These are phyloP conservation scores for Peronospora tabacina DNA, from an alignment of 352 stramenopile species.

Conservation along the genomic window DNA sequence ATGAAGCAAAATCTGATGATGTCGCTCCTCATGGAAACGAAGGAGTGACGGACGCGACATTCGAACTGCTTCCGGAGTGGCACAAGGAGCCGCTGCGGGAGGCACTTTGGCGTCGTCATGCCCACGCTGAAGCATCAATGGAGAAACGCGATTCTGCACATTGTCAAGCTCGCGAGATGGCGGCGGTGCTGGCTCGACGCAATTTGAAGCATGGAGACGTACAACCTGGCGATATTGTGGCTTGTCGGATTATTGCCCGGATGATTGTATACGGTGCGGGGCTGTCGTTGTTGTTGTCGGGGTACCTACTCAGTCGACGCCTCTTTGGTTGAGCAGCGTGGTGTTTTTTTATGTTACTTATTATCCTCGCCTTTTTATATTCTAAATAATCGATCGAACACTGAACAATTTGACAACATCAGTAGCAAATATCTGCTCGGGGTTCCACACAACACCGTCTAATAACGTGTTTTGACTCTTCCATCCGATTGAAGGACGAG, in stretches of 20 bases:
- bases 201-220: constrained; percentile 34
- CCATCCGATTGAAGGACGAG: constrained; percentile 4
- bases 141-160: constrained; percentile 36
- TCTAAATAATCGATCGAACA: constrained; percentile 22
- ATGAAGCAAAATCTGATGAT: constrained; percentile 30
- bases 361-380: background rate
- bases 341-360: constrained; percentile 3
- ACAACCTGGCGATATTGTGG: constrained; percentile 33
- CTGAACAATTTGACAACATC: constrained; percentile 32
- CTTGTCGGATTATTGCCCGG: constrained; percentile 39
- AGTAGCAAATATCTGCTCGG: constrained; percentile 49
- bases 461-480: constrained; percentile 16
- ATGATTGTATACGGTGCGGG: constrained; percentile 40
- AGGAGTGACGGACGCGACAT: constrained; percentile 3
- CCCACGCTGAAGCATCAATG: constrained; percentile 21
- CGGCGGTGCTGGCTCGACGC: constrained; percentile 37
- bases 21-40: constrained; percentile 9
- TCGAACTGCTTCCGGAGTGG: constrained; percentile 54
- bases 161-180: constrained; percentile 44
- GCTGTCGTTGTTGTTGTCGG: constrained; percentile 31
- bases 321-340: constrained; percentile 19
- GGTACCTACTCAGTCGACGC: constrained; percentile 23
- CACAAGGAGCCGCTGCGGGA: constrained; percentile 40
- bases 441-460: constrained; percentile 49
- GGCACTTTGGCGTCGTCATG: constrained; percentile 47